Evolutionary conservation across 208 protist species (phyloP).

Genomic region (Angomonas ambiguus): DNA sequence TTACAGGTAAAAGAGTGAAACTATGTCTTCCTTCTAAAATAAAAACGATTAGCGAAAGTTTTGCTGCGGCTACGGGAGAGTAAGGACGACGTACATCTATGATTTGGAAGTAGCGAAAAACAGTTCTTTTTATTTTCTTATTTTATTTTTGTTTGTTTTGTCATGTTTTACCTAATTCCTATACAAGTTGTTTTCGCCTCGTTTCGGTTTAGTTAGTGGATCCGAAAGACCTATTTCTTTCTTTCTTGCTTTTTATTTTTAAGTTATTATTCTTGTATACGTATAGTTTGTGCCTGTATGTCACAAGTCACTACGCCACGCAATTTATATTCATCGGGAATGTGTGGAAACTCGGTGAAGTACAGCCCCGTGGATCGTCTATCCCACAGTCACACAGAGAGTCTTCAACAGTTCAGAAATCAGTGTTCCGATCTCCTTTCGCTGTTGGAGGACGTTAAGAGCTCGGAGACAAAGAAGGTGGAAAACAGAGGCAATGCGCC

Average conservation of each 20-base stretch:
- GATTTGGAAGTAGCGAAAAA: neutral
- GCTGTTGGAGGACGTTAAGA: constrained; percentile 9
- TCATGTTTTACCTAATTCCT: neutral
- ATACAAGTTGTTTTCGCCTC: neutral
- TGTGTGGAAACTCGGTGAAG: no score
- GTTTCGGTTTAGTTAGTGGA: neutral
- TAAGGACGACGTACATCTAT: neutral
- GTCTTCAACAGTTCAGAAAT: neutral
- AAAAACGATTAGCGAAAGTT: constrained; percentile 12
- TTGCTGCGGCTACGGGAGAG: neutral
- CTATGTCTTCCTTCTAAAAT: constrained; percentile 55
- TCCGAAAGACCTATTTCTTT: neutral
- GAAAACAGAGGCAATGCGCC: no score
- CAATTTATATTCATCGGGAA: no score
- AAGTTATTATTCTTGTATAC: constrained; percentile 33
- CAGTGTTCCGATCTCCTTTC: constrained; percentile 28
- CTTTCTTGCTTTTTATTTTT: constrained; percentile 5
- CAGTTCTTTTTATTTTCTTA: constrained; percentile 1
- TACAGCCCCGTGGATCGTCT: no score
- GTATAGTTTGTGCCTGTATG: constrained; percentile 26
- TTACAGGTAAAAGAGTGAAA: constrained; percentile 48
- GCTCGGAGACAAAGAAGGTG: no score
- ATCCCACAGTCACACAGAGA: neutral
- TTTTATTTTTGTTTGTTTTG: constrained; percentile 3
- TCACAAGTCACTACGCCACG: constrained; percentile 12